Evolutionary conservation across 2,329 filamentous ascomycete genomes (phyloP).

Genomic region (Arthrobotrys megalospora): DNA sequence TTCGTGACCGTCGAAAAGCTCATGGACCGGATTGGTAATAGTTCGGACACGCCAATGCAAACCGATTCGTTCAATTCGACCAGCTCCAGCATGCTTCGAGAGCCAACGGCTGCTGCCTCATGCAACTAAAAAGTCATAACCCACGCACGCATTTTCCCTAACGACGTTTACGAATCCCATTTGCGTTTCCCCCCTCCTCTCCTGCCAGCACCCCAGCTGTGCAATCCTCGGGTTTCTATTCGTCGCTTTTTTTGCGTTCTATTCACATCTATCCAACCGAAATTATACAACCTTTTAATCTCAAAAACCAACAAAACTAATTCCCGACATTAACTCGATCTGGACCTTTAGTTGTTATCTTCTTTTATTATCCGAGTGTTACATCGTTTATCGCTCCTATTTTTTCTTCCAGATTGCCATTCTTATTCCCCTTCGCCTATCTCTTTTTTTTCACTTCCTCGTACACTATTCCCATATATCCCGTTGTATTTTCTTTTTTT

Average conservation of each 20-base stretch:
- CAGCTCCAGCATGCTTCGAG: constrained; percentile 55
- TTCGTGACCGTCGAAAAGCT: constrained; percentile 83
- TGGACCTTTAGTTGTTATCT: constrained; percentile 22
- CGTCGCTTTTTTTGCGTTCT: constrained; percentile 10
- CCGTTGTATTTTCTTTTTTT: constrained; percentile 40
- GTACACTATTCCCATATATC: constrained; percentile 51
- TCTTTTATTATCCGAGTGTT: constrained; percentile 18
- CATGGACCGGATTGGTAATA: constrained; percentile 73
- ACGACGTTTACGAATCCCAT: constrained; percentile 53
- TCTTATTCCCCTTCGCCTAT: constrained; percentile 19
- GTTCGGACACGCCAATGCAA: constrained; percentile 69
- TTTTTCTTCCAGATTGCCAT: constrained; percentile 59
- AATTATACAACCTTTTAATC: constrained; percentile 34
- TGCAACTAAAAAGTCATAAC: constrained; percentile 49
- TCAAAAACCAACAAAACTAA: constrained; percentile 31
- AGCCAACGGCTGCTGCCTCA: constrained; percentile 53
- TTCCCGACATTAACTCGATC: constrained; percentile 30
- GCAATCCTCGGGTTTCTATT: constrained; percentile 25
- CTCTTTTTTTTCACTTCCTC: constrained; percentile 58
- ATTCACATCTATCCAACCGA: constrained; percentile 3
- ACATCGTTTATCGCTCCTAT: constrained; percentile 7
- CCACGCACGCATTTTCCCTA: constrained; percentile 4
- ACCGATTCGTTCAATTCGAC: constrained; percentile 46
- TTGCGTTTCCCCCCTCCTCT: constrained; percentile 33
- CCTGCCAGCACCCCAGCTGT: constrained; percentile 19